Percentiles rank a stretch among this genome's conserved stretches.
Evolutionary conservation across 2,329 filamentous ascomycete species (phyloP).

Genomic region (Phaeoacremonium minimum): DNA sequence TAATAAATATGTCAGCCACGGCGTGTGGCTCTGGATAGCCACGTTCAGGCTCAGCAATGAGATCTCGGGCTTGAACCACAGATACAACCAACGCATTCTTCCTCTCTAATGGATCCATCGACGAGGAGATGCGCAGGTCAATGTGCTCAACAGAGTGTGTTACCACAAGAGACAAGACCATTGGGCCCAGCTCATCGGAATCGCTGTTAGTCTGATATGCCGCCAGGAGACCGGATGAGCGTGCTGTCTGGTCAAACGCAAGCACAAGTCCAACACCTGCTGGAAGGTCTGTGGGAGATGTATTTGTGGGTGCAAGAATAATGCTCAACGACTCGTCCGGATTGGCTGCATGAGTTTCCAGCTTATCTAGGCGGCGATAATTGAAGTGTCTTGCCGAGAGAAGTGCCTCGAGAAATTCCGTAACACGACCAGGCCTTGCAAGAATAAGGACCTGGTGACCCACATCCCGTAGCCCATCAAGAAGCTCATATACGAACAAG

Average conservation of each 20-base stretch:
- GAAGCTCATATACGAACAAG: conserved; percentile 52
- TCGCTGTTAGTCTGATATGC: conserved; percentile 11
- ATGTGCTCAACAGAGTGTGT: conserved; percentile 54
- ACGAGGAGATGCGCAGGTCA: conserved; percentile 36
- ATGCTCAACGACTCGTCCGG: conserved; percentile 24
- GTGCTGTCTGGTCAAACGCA: conserved; percentile 48
- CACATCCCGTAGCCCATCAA: conserved; percentile 36
- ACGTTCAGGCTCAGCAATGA: conserved; percentile 34
- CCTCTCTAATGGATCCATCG: conserved; percentile 36
- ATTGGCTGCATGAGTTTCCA: conserved; percentile 8
- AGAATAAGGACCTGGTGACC: conserved; percentile 49
- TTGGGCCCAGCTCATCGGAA: conserved; percentile 19
- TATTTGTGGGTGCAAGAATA: conserved; percentile 34
- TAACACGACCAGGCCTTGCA: conserved; percentile 41
- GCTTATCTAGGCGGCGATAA: conserved; percentile 19
- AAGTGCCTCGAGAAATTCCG: conserved; percentile 48
- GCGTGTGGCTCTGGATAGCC: conserved; percentile 37
- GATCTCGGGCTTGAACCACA: conserved; percentile 27
- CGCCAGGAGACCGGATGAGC: conserved; percentile 26
- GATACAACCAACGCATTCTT: conserved; percentile 33
- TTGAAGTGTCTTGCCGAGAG: conserved; percentile 33
- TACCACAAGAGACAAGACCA: conserved; percentile 45
- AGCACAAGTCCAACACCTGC: conserved; percentile 45
- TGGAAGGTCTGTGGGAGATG: conserved; percentile 28
- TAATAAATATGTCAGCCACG: conserved; percentile 41